These are phyloP conservation scores for Mallotus nudiflorus DNA, from an alignment of 345 rosid species.

Conservation along the genomic window DNA sequence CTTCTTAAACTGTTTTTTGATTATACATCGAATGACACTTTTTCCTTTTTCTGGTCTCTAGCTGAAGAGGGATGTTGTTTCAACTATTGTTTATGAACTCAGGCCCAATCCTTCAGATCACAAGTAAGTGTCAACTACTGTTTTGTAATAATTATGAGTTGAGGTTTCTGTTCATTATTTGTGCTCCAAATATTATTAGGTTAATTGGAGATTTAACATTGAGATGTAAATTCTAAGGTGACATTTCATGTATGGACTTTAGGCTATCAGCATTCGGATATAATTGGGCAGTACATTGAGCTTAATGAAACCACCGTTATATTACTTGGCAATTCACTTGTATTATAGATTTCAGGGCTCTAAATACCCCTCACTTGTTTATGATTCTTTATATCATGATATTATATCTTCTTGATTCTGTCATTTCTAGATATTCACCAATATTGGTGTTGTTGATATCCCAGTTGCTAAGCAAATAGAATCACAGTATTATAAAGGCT, in stretches of 20 bases:
- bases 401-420: not conserved
- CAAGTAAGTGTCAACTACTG: constrained; percentile 61
- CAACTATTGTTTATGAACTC: constrained; percentile 86
- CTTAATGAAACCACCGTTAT: not conserved
- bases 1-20: not conserved
- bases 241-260: not conserved
- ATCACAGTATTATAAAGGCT: not conserved
- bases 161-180: not conserved
- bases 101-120: constrained; percentile 97
- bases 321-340: no score
- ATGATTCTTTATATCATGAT: not conserved
- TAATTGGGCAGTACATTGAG: not conserved
- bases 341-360: no score
- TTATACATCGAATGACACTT: constrained; percentile 18
- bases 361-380: not conserved
- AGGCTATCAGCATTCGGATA: not conserved
- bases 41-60: constrained; percentile 33
- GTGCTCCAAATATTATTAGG: not conserved
- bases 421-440: not conserved
- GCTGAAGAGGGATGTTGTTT: constrained; percentile 92
- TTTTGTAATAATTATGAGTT: not conserved
- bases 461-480: not conserved
- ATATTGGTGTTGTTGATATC: not conserved
- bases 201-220: not conserved
- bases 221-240: not conserved